Evolutionary conservation across 306 rosid species (phyloP).

Genomic region (Corylus heterophylla): DNA sequence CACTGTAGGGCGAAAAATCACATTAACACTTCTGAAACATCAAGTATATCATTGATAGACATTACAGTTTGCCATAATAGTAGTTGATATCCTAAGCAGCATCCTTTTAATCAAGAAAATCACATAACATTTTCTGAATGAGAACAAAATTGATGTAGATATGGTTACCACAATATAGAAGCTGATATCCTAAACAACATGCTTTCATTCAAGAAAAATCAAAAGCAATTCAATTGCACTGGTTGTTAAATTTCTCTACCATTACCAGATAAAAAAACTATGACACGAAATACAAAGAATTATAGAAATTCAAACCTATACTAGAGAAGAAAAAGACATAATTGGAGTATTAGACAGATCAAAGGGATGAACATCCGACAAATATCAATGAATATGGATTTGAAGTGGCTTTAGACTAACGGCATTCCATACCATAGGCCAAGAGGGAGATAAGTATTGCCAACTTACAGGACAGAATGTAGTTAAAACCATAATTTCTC

Average conservation of each 20-base stretch:
- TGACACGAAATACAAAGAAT: neutral
- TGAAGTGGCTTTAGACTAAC: neutral
- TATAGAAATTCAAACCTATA: neutral
- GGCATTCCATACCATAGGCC: too few relatives aligned
- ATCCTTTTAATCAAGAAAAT: neutral
- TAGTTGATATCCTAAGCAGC: neutral
- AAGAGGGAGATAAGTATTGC: conserved; percentile 6
- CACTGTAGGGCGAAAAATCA: conserved; percentile 51
- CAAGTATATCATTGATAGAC: neutral
- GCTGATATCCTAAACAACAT: neutral
- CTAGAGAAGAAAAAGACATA: neutral
- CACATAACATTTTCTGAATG: neutral
- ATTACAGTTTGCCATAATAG: neutral
- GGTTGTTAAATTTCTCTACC: neutral
- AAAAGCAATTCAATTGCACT: neutral
- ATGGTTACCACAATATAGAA: neutral
- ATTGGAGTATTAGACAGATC: neutral
- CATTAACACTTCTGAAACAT: conserved; percentile 10
- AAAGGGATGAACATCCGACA: neutral
- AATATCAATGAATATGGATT: neutral
- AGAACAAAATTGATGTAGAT: neutral
- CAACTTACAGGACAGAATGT: conserved; percentile 89
- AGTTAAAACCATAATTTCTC: conserved; percentile 82
- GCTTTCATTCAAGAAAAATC: neutral
- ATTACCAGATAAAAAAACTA: neutral